Conservation (phyloP, 441 rosid genomes). For the Aleurites moluccanus region DNA sequence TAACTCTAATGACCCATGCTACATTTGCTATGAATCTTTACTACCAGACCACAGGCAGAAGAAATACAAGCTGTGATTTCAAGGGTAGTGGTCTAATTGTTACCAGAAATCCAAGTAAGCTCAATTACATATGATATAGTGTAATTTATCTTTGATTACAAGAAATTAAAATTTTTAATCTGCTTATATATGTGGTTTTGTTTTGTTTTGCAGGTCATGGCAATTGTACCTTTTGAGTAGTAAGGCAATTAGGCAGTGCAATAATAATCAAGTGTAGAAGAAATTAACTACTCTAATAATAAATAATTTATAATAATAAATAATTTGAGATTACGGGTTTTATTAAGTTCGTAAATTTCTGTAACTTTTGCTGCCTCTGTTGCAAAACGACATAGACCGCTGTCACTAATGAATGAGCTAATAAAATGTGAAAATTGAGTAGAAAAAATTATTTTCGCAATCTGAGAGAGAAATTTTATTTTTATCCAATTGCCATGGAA, state of each 20-base stretch:
- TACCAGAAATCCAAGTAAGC: constrained; percentile 29
- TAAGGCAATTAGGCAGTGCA: neutral
- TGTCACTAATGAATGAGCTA: neutral
- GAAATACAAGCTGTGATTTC: constrained; percentile 29
- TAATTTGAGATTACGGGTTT: too few relatives aligned
- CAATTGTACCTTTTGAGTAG: neutral
- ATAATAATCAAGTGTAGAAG: neutral
- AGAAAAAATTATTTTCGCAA: too few relatives aligned
- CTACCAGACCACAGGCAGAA: constrained; percentile 24
- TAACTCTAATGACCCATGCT: constrained; percentile 37
- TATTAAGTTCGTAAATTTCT: too few relatives aligned
- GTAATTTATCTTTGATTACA: neutral
- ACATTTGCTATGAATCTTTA: constrained; percentile 41
- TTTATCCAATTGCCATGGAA: too few relatives aligned
- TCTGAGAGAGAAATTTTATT: too few relatives aligned
- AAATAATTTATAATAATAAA: neutral
- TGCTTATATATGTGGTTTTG: neutral
- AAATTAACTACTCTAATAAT: neutral
- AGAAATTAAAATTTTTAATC: neutral
- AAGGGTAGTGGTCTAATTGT: constrained; percentile 27
- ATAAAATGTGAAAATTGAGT: too few relatives aligned
- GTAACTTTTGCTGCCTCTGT: neutral
- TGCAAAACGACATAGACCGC: neutral
- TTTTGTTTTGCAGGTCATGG: constrained; percentile 1
- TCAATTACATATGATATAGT: neutral